Percentiles rank a stretch among this genome's conserved stretches.
Conservation (phyloP, 2,329 filamentous ascomycete species). For the Cercospora citrullina region DNA sequence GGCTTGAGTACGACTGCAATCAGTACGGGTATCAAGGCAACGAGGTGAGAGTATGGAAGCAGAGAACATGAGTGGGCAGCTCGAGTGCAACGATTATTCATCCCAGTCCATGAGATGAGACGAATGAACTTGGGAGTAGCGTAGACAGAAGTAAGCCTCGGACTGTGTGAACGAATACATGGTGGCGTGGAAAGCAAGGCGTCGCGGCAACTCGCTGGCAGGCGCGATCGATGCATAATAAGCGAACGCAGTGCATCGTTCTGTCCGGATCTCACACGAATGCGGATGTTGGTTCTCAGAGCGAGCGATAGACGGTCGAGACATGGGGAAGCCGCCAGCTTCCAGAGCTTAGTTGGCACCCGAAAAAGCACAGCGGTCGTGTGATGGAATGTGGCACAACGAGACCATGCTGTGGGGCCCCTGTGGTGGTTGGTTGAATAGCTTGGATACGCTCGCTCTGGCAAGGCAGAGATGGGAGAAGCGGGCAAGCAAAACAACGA, state of each 20-base stretch:
- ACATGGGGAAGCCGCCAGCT: background rate
- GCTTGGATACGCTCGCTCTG: background rate
- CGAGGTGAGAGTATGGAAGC: background rate
- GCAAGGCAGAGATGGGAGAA: background rate
- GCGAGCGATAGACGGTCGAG: slow-evolving; percentile 4
- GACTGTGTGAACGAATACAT: background rate
- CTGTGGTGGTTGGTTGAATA: background rate
- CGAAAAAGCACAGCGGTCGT: background rate
- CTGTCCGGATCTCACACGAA: background rate
- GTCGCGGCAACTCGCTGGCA: background rate
- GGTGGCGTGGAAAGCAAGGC: background rate
- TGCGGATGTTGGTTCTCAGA: slow-evolving; percentile 1
- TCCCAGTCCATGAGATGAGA: background rate
- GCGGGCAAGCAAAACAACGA: background rate
- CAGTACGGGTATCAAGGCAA: background rate
- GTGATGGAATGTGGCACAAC: slow-evolving; percentile 2
- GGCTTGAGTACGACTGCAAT: background rate
- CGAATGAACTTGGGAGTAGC: background rate
- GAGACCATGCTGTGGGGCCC: background rate
- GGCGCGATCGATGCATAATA: background rate
- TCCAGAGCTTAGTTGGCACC: slow-evolving; percentile 4
- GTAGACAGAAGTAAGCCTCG: background rate
- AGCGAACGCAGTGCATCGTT: slow-evolving; percentile 3
- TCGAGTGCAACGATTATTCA: background rate
- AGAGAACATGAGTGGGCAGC: background rate